A percentile compares a stretch with the other conserved stretches of the same genome.
These are phyloP conservation scores for Aspergillus eucalypticola DNA, from an alignment of 2,329 filamentous ascomycete genomes.

Conservation along the genomic window DNA sequence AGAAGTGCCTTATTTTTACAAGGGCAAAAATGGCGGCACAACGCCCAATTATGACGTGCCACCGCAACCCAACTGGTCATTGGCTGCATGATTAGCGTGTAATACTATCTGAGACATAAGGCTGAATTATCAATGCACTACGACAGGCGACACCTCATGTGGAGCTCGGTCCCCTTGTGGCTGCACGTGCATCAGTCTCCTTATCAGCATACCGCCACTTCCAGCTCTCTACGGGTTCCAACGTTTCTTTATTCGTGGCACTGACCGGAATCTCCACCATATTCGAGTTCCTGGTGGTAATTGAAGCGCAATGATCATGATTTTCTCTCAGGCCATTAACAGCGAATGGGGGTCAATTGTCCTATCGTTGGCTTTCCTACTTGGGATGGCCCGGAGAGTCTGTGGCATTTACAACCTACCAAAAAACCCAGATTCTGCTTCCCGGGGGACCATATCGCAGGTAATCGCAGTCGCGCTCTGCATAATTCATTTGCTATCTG, in stretches of 20 bases:
- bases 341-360: not conserved
- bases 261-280: fast-evolving
- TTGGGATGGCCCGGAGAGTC: not conserved
- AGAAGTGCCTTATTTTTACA: no score
- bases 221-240: no score
- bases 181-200: no score
- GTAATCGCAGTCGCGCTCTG: not conserved
- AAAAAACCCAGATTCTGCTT: not conserved
- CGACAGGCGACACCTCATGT: no score
- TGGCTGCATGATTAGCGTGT: not conserved
- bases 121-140: no score
- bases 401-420: not conserved
- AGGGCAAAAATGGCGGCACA: not conserved
- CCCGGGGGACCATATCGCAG: not conserved
- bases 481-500: not conserved
- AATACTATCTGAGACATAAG: not conserved
- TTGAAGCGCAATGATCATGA: not conserved
- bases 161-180: no score
- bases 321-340: not conserved
- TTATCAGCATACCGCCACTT: no score
- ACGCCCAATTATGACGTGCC: not conserved
- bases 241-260: no score
- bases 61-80: not conserved
- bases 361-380: not conserved
- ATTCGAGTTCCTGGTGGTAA: no score